Percentiles rank a stretch among this genome's conserved stretches.
phyloP scores from a whole-genome alignment of 345 rosid genomes.

The Bruguiera parviflora region DNA sequence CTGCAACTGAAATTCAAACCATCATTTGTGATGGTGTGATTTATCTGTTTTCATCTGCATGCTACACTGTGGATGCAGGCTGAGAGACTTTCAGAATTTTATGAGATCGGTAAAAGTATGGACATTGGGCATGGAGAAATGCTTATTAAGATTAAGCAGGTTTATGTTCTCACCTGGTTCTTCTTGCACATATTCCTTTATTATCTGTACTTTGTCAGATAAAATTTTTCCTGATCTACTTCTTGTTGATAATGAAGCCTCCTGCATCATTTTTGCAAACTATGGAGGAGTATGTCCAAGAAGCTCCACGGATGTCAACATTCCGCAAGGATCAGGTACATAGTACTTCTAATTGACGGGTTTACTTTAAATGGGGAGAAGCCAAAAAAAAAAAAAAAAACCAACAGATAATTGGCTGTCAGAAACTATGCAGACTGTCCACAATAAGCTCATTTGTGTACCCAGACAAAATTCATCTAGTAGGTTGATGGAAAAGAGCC shows the following conservation, averaged over 20 bases:
- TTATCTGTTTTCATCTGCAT: not conserved
- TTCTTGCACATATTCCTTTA: slow-evolving; percentile 5
- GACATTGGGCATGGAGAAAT: slow-evolving; percentile 80
- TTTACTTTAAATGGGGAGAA: slow-evolving; percentile 4
- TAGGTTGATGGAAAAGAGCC: not conserved
- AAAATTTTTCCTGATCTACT: not conserved
- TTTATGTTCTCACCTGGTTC: slow-evolving; percentile 25
- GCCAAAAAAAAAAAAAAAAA: not conserved
- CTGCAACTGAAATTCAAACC: slow-evolving; percentile 2
- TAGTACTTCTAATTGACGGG: not conserved
- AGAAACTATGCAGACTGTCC: not conserved
- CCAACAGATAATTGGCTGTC: not conserved
- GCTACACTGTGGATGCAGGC: slow-evolving; percentile 48
- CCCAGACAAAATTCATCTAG: not conserved
- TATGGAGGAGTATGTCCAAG: slow-evolving; percentile 95
- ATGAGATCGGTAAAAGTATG: slow-evolving; percentile 82
- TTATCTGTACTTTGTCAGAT: not conserved
- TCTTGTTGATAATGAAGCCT: slow-evolving; percentile 47
- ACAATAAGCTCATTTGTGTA: not conserved
- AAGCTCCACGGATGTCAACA: slow-evolving; percentile 63
- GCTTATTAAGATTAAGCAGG: slow-evolving; percentile 94
- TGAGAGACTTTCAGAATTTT: slow-evolving; percentile 88
- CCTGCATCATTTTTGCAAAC: slow-evolving; percentile 92
- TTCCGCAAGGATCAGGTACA: slow-evolving; percentile 74
- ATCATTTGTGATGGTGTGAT: slow-evolving; percentile 4